Percentiles rank a stretch among this genome's conserved stretches.
Conservation (phyloP, 495 filamentous ascomycete species). For the Penicillium lagena region DNA sequence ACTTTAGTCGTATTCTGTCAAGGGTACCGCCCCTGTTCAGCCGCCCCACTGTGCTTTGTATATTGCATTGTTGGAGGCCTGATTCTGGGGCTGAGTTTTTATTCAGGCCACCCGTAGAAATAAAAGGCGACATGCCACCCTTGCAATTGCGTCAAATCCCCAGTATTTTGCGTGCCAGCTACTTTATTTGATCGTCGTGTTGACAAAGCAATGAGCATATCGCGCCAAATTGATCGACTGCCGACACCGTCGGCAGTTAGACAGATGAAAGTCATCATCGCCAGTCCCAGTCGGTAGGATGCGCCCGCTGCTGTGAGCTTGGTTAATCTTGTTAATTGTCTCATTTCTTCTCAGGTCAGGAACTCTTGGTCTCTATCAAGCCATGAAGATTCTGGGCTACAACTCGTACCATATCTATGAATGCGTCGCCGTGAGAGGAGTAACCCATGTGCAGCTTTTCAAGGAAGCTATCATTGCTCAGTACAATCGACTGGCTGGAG, state of each 20-base stretch:
- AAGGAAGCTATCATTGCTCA: conserved; percentile 10
- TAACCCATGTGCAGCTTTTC: conserved; percentile 12
- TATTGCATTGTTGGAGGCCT: too few species aligned
- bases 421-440: not conserved
- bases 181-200: too few species aligned
- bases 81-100: too few species aligned
- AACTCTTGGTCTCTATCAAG: conserved; percentile 13
- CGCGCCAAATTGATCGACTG: conserved; percentile 9
- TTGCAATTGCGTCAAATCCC: too few species aligned
- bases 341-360: conserved; percentile 8
- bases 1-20: too few species aligned
- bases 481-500: conserved; percentile 9
- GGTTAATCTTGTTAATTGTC: not conserved
- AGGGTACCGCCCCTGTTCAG: too few species aligned
- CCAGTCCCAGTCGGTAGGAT: conserved; percentile 17
- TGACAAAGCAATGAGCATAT: conserved; percentile 1
- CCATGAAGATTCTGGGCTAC: conserved; percentile 18
- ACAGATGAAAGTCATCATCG: conserved; percentile 14
- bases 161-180: too few species aligned
- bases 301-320: not conserved
- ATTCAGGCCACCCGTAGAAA: too few species aligned
- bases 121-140: too few species aligned
- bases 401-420: conserved; percentile 17
- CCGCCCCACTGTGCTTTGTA: too few species aligned
- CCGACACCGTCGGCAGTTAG: conserved; percentile 4